Evolutionary conservation across 768 basidiomycete genomes (phyloP).

Genomic region (Auricularia sp.): DNA sequence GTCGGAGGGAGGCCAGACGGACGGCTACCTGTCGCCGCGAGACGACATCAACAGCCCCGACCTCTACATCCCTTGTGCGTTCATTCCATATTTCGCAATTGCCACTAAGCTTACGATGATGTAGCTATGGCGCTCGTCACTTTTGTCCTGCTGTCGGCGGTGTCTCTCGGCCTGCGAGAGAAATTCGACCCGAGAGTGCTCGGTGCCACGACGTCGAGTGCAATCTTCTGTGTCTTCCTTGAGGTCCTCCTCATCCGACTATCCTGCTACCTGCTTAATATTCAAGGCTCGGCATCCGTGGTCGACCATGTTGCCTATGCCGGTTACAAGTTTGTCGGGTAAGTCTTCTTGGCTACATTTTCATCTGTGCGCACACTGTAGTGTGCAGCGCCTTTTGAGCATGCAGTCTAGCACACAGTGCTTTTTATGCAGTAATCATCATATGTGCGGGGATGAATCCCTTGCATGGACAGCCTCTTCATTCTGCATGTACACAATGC

Average conservation of each 20-base stretch:
- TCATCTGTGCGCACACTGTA: too few species aligned
- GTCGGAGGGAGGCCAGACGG: constrained; percentile 54
- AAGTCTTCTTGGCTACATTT: constrained; percentile 16
- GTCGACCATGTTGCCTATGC: constrained; percentile 85
- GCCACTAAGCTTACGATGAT: background rate
- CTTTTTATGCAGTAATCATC: too few species aligned
- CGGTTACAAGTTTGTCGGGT: constrained; percentile 98
- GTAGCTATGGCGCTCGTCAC: constrained; percentile 93
- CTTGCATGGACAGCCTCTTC: too few species aligned
- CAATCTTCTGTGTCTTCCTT: constrained; percentile 71
- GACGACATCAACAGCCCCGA: constrained; percentile 96
- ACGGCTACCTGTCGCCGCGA: constrained; percentile 76
- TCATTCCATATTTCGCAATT: background rate
- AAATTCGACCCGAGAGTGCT: constrained; percentile 85
- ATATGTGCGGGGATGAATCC: too few species aligned
- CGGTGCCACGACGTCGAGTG: constrained; percentile 76
- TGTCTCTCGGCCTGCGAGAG: constrained; percentile 72
- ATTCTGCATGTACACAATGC: background rate
- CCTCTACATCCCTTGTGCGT: constrained; percentile 84
- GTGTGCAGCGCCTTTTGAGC: too few species aligned
- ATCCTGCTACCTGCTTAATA: constrained; percentile 89
- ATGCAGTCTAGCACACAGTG: too few species aligned
- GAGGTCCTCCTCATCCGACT: constrained; percentile 86
- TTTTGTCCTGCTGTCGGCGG: constrained; percentile 82
- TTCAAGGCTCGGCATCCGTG: constrained; percentile 53